Percentiles rank a stretch among this genome's conserved stretches.
phyloP scores from a whole-genome alignment of 805 yeast genomes.

The Yamadazyma insecticola region DNA sequence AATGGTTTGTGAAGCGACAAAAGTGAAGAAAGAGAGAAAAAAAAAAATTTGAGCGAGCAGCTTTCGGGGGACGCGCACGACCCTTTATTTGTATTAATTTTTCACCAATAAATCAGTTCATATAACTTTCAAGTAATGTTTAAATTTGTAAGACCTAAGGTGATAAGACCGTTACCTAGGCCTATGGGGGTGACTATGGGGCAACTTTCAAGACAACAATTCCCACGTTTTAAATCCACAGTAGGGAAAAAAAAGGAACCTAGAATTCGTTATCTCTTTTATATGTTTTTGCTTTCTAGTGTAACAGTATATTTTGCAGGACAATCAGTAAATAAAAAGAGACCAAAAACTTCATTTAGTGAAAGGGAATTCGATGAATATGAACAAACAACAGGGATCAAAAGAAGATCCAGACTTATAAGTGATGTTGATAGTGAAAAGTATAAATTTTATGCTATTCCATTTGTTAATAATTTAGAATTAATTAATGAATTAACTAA shows the following conservation, averaged over 20 bases:
- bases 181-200: not conserved
- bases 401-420: conserved; percentile 44
- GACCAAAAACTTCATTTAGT: conserved; percentile 34
- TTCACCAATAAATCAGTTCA: too few relatives aligned
- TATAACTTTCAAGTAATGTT: too few relatives aligned
- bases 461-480: conserved; percentile 20
- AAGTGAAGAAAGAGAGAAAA: too few relatives aligned
- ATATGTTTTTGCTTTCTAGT: conserved; percentile 29
- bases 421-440: conserved; percentile 31
- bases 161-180: too few relatives aligned
- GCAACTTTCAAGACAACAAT: too few relatives aligned
- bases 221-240: too few relatives aligned
- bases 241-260: conserved; percentile 24
- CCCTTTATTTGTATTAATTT: too few relatives aligned
- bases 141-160: too few relatives aligned
- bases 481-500: conserved; percentile 16
- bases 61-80: too few relatives aligned
- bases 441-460: conserved; percentile 39
- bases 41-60: too few relatives aligned
- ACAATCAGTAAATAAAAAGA: conserved; percentile 24
- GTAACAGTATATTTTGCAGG: conserved; percentile 29
- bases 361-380: conserved; percentile 47
- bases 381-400: conserved; percentile 48
- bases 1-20: too few relatives aligned
- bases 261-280: conserved; percentile 31